These are phyloP conservation scores for Camelina neglecta DNA, from an alignment of 345 rosid species.

Conservation along the genomic window DNA sequence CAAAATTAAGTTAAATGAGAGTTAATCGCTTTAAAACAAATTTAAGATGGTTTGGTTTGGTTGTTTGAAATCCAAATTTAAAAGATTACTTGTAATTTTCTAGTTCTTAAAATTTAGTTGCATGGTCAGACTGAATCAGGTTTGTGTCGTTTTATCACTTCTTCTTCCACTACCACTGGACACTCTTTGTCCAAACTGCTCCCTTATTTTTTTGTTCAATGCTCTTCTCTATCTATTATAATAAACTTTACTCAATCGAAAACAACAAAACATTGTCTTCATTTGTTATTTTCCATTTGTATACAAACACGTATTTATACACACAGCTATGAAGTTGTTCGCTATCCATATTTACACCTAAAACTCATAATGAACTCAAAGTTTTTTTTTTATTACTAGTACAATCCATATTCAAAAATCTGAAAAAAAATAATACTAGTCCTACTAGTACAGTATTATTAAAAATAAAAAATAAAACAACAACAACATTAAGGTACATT, in stretches of 20 bases:
- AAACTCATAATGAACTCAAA: not conserved
- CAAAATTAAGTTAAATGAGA: not conserved
- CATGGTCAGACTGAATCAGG: constrained; percentile 33
- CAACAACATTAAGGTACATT: constrained; percentile 17
- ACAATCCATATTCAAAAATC: constrained; percentile 13
- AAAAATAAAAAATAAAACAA: not conserved
- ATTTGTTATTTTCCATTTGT: constrained; percentile 35
- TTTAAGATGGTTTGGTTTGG: not conserved
- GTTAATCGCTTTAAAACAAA: not conserved
- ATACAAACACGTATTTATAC: constrained; percentile 30
- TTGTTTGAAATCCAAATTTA: not conserved
- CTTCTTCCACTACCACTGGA: constrained; percentile 10
- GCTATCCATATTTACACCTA: constrained; percentile 28
- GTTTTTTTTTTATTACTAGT: not conserved
- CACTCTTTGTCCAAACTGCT: constrained; percentile 33
- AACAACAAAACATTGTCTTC: constrained; percentile 38
- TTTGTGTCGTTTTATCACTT: constrained; percentile 32
- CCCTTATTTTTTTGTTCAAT: constrained; percentile 15
- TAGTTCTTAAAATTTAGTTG: not conserved
- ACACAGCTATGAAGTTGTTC: constrained; percentile 29
- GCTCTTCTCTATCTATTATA: not conserved
- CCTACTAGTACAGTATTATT: not conserved
- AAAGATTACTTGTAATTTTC: not conserved
- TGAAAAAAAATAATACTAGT: not conserved
- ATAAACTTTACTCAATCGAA: not conserved